These are phyloP conservation scores for Medicago lupulina DNA, from an alignment of 306 rosid species.

Conservation along the genomic window DNA sequence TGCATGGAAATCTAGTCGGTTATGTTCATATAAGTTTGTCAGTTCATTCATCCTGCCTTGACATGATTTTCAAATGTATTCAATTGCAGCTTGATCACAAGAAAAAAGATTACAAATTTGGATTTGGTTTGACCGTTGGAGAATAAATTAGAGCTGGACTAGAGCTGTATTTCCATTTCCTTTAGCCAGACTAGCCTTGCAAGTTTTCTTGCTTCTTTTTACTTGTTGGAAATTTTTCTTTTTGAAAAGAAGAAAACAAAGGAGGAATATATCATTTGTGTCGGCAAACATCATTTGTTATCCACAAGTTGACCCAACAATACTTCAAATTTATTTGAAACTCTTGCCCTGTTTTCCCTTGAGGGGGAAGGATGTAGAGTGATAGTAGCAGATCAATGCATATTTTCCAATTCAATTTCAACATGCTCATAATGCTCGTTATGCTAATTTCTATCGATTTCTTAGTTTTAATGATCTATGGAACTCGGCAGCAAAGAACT, in stretches of 20 bases:
- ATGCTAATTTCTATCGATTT: neutral
- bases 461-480: neutral
- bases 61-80: conserved; percentile 33
- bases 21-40: conserved; percentile 1
- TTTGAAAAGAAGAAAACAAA: conserved; percentile 24
- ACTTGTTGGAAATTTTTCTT: conserved; percentile 38
- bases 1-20: conserved; percentile 22
- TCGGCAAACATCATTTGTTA: conserved; percentile 49
- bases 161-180: conserved; percentile 39
- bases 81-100: conserved; percentile 82
- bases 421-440: conserved; percentile 10
- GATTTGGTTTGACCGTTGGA: conserved; percentile 97
- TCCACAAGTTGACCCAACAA: conserved; percentile 38
- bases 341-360: conserved; percentile 51
- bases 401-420: conserved; percentile 49
- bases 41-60: neutral
- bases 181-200: conserved; percentile 40
- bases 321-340: conserved; percentile 40
- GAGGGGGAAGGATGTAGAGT: conserved; percentile 54
- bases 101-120: conserved; percentile 97
- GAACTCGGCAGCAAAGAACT: neutral
- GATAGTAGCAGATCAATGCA: conserved; percentile 49
- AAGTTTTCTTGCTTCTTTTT: conserved; percentile 45
- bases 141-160: conserved; percentile 61
- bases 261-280: conserved; percentile 49